Base-by-base conservation (phyloP, 2,329 filamentous ascomycete genomes). In the Sporothrix pseudoabietina region DNA sequence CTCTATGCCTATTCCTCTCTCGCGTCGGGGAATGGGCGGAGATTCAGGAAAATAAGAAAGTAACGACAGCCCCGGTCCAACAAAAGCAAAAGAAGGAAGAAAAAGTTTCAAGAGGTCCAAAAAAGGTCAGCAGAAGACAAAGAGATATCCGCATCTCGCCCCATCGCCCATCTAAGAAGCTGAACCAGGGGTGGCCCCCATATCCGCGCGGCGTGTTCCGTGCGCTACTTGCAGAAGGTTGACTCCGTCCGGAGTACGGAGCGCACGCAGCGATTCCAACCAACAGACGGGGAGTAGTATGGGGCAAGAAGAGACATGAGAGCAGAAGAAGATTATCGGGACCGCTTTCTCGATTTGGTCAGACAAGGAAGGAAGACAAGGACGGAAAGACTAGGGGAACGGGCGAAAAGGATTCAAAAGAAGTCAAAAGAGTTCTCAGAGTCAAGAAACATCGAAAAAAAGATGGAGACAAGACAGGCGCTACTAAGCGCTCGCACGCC, bases 401-500 rank as follows among this genome's bases (percentile, higher is more conserved):
- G 32, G 35, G 35, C 14, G 3, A 49, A 49, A 49, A 49, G 41
- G 9, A 12, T 44, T 44, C 41, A 44, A 49, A 49, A 49, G 4
- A 19, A 19, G 44, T 49, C 44, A 49, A 69, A 35, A 35, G 8
- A 35, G 35, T 35, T 5, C 35, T 5, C 35, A 8, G 35, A 35
- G 35, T 35, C 4, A 8, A 35, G 35, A 35, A 54, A 9, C 26
- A 12, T 68, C 19, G 39, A 19, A 26, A 16, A 32, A 22, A 49
- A 39, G 35, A 68, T 57, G 35, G 32, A 69, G 26, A 41, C 44
- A 39, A 52, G 16, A 59, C 61, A 65, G n/a, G 54, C 72, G 66
- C 72, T 70, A 70, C 47, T 73, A 73, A 71, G 72, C 72, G 72
- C 72, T 74, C 59, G 61, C 69, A 26, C 39, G 71, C 49, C 72